These are phyloP conservation scores for Cryptosporidium parvum DNA, from an alignment of 169 alveolate genomes.

Conservation along the genomic window DNA sequence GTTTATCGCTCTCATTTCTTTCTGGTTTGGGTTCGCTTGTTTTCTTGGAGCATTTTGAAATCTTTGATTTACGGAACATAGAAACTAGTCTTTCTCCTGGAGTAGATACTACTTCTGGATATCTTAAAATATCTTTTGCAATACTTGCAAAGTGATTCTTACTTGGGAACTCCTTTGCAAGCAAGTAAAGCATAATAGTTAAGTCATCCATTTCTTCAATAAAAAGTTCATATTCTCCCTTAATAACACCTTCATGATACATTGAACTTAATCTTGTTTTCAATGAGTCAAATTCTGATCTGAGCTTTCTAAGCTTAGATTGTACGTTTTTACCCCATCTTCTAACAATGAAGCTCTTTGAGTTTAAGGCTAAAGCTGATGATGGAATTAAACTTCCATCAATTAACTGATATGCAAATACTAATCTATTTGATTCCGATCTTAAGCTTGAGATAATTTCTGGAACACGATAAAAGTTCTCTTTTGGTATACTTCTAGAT, in stretches of 20 bases:
- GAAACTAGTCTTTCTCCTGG: conserved; percentile 42
- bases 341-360: conserved; percentile 44
- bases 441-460: conserved; percentile 48
- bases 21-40: background rate
- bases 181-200: conserved; percentile 51
- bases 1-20: background rate
- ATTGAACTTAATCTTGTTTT: conserved; percentile 40
- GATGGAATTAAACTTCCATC: conserved; percentile 46
- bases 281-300: conserved; percentile 12
- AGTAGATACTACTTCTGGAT: conserved; percentile 66
- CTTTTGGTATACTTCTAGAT: conserved; percentile 46
- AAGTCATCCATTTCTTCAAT: conserved; percentile 66
- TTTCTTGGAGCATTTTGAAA: background rate
- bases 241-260: conserved; percentile 45
- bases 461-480: conserved; percentile 17
- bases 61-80: conserved; percentile 18
- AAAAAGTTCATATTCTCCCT: conserved; percentile 44
- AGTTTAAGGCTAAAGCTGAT: conserved; percentile 30
- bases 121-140: conserved; percentile 61
- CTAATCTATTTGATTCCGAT: conserved; percentile 41
- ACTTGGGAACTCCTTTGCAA: conserved; percentile 43
- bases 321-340: conserved; percentile 57
- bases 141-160: background rate
- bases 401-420: conserved; percentile 36
- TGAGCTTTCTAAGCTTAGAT: conserved; percentile 7